Evolutionary conservation across 768 basidiomycete species (phyloP), one percentile per base, ranked within the genome.

Genomic region (Neoboletus brunneissimus): DNA sequence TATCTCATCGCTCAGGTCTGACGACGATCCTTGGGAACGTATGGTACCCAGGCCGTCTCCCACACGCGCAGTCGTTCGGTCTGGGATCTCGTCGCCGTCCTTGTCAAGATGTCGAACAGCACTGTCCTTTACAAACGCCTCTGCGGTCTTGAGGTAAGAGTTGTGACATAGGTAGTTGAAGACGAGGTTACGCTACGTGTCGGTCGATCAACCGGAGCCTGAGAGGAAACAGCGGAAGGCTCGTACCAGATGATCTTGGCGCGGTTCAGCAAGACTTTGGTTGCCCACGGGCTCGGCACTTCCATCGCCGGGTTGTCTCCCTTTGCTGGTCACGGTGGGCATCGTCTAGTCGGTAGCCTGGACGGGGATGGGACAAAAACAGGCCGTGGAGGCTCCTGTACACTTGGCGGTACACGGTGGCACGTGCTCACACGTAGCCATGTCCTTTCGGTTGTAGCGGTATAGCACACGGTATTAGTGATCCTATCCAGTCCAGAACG

Each of bases 161-260:
- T 82, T 79, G 63, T 92, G 88, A 53, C 81, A 82, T 1, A 94
- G 80, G 66, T 91, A 93, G 63, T 89, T 85, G 37, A 93, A 75
- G 16, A 93, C 86, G 45, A 93, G 72, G 18, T 79, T 69, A 43
- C 85, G 83, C 89, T 91, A 65, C 12, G 55, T 13, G 56, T 40
- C 27, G 43, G 47, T 34, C 46, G 48, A 59, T 56, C 48, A 55
- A 46, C 18, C 32, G 8, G 35, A 48, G 41, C 8, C 8, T 29
- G 49, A 44, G n/a, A 56, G 56, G 29, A 57, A 51, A 29, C 16
- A 7, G 22, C 12, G 23, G 35, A n/a, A 48, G 27, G 41, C 20
- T 45, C 67, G 27, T 69, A 82, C 82, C 56, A 84, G 70, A 53
- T 79, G 75, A 58, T 76, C 77, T 20, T 79, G 76, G 9, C 73